A percentile compares a stretch with the other conserved stretches of the same genome.
These are phyloP conservation scores for Ensete ventricosum DNA, from an alignment of 176 grass and related monocot genomes.

Conservation along the genomic window DNA sequence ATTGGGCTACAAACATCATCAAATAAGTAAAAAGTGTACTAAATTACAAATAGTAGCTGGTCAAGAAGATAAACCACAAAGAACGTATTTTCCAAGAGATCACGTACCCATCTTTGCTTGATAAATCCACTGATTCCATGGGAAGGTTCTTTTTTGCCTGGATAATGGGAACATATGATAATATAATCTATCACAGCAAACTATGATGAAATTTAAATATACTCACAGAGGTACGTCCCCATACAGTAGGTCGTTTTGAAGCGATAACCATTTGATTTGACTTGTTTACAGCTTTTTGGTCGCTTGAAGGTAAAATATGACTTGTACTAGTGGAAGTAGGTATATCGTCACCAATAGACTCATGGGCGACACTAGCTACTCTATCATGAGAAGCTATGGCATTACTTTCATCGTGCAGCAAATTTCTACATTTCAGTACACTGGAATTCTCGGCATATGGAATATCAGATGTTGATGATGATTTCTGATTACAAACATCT, in stretches of 20 bases:
- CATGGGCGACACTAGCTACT: conserved; percentile 28
- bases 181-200: not conserved
- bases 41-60: not conserved
- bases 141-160: conserved; percentile 95
- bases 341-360: conserved; percentile 15
- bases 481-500: conserved; percentile 22
- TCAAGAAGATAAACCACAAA: not conserved
- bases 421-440: conserved; percentile 8
- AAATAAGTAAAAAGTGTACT: too few relatives aligned
- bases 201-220: conserved; percentile 2
- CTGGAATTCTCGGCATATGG: not conserved
- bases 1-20: too few relatives aligned
- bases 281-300: conserved; percentile 33
- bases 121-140: conserved; percentile 57
- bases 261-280: conserved; percentile 22
- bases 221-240: conserved; percentile 91
- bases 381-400: conserved; percentile 9
- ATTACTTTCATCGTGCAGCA: conserved; percentile 13
- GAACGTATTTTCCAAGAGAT: not conserved
- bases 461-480: conserved; percentile 11
- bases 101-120: conserved; percentile 88
- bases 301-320: conserved; percentile 24
- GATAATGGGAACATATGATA: conserved; percentile 11
- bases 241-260: conserved; percentile 46
- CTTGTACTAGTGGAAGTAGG: conserved; percentile 20